phyloP scores from a whole-genome alignment of 768 basidiomycete genomes.

The Pisolithus sp. region DNA sequence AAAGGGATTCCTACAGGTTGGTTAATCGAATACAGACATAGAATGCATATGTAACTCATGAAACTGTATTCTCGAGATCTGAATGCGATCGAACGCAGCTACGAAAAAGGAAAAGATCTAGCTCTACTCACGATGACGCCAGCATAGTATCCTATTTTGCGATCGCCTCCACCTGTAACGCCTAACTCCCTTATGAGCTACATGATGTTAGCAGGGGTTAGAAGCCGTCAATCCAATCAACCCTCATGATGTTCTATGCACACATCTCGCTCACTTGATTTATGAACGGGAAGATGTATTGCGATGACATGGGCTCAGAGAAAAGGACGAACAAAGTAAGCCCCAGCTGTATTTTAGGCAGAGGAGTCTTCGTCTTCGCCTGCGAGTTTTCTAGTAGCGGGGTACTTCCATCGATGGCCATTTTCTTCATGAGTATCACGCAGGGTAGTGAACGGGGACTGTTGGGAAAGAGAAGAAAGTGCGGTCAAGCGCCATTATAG shows the following conservation, averaged over 20 bases:
- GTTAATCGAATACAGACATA: not conserved
- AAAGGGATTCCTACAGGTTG: constrained; percentile 58
- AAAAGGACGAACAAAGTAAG: constrained; percentile 44
- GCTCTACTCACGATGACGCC: constrained; percentile 43
- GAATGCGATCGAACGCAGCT: not conserved
- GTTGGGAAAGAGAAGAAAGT: too few species aligned
- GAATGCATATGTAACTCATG: not conserved
- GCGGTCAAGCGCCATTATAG: too few species aligned
- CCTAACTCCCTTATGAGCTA: constrained; percentile 60
- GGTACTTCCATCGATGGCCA: constrained; percentile 34
- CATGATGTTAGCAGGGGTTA: not conserved
- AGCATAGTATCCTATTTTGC: constrained; percentile 64
- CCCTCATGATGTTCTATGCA: not conserved
- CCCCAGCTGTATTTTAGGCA: constrained; percentile 46
- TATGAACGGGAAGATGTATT: constrained; percentile 60
- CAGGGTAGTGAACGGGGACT: too few species aligned
- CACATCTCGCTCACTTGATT: constrained; percentile 37
- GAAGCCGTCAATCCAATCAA: not conserved
- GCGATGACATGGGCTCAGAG: constrained; percentile 49
- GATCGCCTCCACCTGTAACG: constrained; percentile 56
- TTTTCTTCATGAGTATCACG: too few species aligned
- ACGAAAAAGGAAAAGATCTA: too few species aligned
- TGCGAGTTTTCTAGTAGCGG: constrained; percentile 33
- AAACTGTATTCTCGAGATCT: not conserved
- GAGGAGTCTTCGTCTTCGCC: constrained; percentile 29